Evolutionary conservation across 1,284 basidiomycete species (phyloP).

Genomic region (Sanghuangporus weigelae): DNA sequence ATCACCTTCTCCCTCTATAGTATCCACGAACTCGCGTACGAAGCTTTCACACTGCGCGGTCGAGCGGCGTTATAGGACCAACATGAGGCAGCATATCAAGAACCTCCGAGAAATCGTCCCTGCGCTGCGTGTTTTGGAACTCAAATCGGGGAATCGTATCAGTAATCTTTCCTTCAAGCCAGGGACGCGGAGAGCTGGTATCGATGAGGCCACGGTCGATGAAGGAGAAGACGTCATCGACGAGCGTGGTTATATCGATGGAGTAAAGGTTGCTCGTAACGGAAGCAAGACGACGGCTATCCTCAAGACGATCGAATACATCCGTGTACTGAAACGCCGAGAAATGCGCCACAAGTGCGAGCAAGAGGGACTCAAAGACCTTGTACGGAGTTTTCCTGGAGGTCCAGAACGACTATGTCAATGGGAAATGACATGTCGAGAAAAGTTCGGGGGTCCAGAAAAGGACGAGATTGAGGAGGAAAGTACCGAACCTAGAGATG

Average conservation of each 20-base stretch:
- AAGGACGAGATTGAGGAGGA: constrained; percentile 56
- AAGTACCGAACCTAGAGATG: constrained; percentile 40
- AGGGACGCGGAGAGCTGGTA: constrained; percentile 22
- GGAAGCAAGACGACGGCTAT: constrained; percentile 80
- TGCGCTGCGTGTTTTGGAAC: constrained; percentile 65
- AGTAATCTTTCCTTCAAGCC: constrained; percentile 33
- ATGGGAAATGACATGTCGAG: constrained; percentile 71
- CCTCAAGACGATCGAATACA: constrained; percentile 80
- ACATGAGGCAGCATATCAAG: constrained; percentile 84
- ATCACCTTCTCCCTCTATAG: constrained; percentile 24
- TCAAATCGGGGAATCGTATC: constrained; percentile 44
- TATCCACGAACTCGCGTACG: constrained; percentile 39
- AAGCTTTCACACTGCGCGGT: constrained; percentile 90
- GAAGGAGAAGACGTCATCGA: constrained; percentile 52
- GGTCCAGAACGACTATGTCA: constrained; percentile 61
- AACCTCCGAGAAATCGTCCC: constrained; percentile 79
- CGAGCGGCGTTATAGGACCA: constrained; percentile 89
- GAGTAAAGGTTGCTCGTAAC: constrained; percentile 78
- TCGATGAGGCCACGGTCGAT: constrained; percentile 31
- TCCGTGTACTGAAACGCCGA: constrained; percentile 68
- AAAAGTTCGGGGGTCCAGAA: constrained; percentile 68
- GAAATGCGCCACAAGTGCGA: constrained; percentile 66
- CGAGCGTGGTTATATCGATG: constrained; percentile 72
- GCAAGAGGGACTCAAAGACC: constrained; percentile 61
- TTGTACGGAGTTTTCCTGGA: constrained; percentile 63